Evolutionary conservation across 2,329 filamentous ascomycete species (phyloP).

Genomic region (Fusarium sp.): DNA sequence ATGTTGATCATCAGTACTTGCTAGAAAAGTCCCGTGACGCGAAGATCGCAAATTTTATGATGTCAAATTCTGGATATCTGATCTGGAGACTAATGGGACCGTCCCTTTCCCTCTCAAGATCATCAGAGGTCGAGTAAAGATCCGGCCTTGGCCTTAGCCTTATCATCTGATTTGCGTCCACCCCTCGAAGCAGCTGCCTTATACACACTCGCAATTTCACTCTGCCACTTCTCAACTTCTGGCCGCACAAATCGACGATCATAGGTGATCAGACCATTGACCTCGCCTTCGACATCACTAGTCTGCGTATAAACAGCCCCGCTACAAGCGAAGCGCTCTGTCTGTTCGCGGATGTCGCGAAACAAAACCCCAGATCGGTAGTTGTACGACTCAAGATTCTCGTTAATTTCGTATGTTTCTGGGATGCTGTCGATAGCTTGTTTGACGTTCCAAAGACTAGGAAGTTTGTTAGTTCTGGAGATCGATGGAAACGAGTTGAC

Average conservation of each 20-base stretch:
- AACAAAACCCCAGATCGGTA: slow-evolving; percentile 72
- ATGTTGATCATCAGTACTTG: neutral
- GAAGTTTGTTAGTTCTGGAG: neutral
- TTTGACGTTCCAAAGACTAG: slow-evolving; percentile 74
- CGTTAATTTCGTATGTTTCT: slow-evolving; percentile 75
- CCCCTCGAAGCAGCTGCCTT: slow-evolving; percentile 60
- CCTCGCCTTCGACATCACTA: slow-evolving; percentile 79
- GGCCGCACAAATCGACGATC: slow-evolving; percentile 72
- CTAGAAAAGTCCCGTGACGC: neutral
- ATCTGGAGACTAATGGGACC: no score
- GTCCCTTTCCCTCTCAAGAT: no score
- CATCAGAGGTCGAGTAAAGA: slow-evolving; percentile 21
- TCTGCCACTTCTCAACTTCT: slow-evolving; percentile 69
- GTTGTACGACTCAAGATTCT: slow-evolving; percentile 71
- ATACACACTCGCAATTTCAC: slow-evolving; percentile 71
- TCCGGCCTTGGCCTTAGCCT: neutral
- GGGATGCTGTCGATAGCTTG: slow-evolving; percentile 70
- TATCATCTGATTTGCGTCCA: slow-evolving; percentile 4
- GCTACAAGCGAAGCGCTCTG: slow-evolving; percentile 72
- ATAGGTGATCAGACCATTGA: slow-evolving; percentile 78
- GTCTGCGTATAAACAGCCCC: slow-evolving; percentile 80
- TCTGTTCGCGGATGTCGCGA: slow-evolving; percentile 71
- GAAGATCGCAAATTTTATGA: no score
- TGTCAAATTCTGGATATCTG: no score
- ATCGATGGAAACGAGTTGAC: rapidly evolving